Evolutionary conservation across 2,329 filamentous ascomycete species (phyloP), one percentile per base, ranked within the genome.

Genomic region (Aspergillus spinulosporus): DNA sequence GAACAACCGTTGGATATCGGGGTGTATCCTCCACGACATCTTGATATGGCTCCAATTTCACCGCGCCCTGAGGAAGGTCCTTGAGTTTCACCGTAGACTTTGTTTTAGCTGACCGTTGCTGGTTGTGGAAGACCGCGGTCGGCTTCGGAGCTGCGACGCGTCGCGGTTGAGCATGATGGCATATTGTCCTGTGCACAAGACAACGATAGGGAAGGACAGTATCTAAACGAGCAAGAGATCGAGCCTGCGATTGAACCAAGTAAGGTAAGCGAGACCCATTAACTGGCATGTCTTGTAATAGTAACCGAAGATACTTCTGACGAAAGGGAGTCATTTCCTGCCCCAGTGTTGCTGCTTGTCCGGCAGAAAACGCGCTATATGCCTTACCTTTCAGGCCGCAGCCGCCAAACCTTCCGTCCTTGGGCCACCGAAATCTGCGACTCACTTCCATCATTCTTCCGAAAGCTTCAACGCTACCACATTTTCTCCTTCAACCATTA

Each of bases 1-100:
- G 84, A 56, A 97, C 79, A 47, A 97, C 89, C n/a, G 90, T 89
- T 12, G 94, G 92, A 72, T 97, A 97, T 57, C 79, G 78, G 15
- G 82, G 81, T 32, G 75, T 73, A 52, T 81, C 75, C 53, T 81
- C 75, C 43, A 76, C 70, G 49, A 73, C 70, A 34, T 76, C 70
- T 54, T 77, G 66, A 51, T 73, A 74, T 5, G 75, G 66, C 5
- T 78, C 70, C 21, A 75, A 61, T 43, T 78, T 73, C 40, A 87
- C 69, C 3, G 74, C 67, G 3, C 84, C 84, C 68, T 88, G 84
- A 4, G 81, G 82, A 31, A 86, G 72, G 28, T 82, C 76, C 58
- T 78, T 74, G 26, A 78, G 62, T 44, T 75, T 77, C 28, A 71
- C 61, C 0, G 69, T 72, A 2, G 72, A 64, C 52, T 70, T 67